phyloP scores from a whole-genome alignment of 352 stramenopile species.

The Pythium oligandrum region DNA sequence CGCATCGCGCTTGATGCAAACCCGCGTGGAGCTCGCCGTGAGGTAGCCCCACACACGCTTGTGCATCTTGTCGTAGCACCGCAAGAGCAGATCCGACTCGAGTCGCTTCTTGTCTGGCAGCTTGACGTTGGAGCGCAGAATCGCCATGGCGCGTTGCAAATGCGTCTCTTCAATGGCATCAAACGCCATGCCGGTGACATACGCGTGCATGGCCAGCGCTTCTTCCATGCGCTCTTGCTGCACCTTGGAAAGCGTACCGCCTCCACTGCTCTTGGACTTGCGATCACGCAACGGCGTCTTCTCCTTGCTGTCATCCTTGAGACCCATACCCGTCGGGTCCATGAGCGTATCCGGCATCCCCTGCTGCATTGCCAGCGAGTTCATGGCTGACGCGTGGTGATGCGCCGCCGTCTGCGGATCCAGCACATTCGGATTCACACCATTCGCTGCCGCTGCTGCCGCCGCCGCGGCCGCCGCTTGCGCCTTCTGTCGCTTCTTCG shows the following conservation, averaged over 20 bases:
- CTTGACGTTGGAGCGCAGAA: slow-evolving; percentile 53
- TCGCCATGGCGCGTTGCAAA: slow-evolving; percentile 50
- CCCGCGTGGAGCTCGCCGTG: slow-evolving; percentile 47
- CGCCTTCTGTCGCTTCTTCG: slow-evolving; percentile 61
- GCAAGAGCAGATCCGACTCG: slow-evolving; percentile 49
- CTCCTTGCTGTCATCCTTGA: slow-evolving; percentile 58
- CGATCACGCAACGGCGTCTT: slow-evolving; percentile 26
- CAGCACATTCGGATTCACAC: slow-evolving; percentile 18
- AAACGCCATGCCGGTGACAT: slow-evolving; percentile 75
- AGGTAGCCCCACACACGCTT: slow-evolving; percentile 80
- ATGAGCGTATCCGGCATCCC: slow-evolving; percentile 64
- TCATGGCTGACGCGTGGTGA: slow-evolving; percentile 63
- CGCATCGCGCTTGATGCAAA: slow-evolving; percentile 75
- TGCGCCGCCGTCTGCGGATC: slow-evolving; percentile 25
- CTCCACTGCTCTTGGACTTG: slow-evolving; percentile 32
- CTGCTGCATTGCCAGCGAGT: slow-evolving; percentile 73
- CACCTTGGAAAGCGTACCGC: slow-evolving; percentile 44
- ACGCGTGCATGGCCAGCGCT: slow-evolving; percentile 76
- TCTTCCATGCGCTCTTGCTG: slow-evolving; percentile 75
- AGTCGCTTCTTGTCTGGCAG: slow-evolving; percentile 71
- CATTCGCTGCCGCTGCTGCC: slow-evolving; percentile 6
- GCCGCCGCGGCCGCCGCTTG: slow-evolving; percentile 5
- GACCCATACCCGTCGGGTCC: slow-evolving; percentile 39
- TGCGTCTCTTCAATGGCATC: slow-evolving; percentile 71
- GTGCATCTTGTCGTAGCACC: slow-evolving; percentile 84